Evolutionary conservation across 306 rosid genomes (phyloP), one percentile per base, ranked within the genome.

Genomic region (Lathyrus aphaca): DNA sequence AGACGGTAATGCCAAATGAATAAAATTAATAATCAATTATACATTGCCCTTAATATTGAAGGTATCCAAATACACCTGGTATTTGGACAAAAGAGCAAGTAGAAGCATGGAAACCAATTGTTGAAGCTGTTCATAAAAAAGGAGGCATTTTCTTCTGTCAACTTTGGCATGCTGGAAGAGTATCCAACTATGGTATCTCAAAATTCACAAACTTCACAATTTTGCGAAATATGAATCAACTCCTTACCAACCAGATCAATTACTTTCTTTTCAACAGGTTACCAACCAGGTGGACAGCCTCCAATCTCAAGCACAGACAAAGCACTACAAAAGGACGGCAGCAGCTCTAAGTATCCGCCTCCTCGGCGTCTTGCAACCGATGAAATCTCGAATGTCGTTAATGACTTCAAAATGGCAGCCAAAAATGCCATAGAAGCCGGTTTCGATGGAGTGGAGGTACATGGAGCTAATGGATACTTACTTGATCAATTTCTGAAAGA

Each of bases 91-190:
- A 18, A 51, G 80, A 81, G 27, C 85, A 81, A 0, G 81, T 79
- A 0, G 85, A 77, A 69, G 86, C 83, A 18, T 85, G 89, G 93
- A 83, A 85, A 66, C 84, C 84, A 14, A 77, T 85, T 18, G 89
- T 82, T 46, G 43, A 8, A 23, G 88, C 83, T 11, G 93, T 87
- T 38, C 89, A 85, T 53, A 72, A 64, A 18, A 76, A 83, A 64
- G 88, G 82, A 10, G 85, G 83, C 40, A 68, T 79, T 2, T 80
- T 87, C 68, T 85, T 83, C 30, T 83, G 89, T 59, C 93, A 87
- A 73, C 83, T 85, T 4, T 79, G 84, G 89, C 93, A 85, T 43
- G 83, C 84, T 0, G 88, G 88, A 51, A 77, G 84, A 54, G 88
- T 69, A 56, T 85, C 88, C 58, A 53, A 62, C 53, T 43, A 81